phyloP scores from a whole-genome alignment of 1,284 basidiomycete species.

The Ustilago nuda region DNA sequence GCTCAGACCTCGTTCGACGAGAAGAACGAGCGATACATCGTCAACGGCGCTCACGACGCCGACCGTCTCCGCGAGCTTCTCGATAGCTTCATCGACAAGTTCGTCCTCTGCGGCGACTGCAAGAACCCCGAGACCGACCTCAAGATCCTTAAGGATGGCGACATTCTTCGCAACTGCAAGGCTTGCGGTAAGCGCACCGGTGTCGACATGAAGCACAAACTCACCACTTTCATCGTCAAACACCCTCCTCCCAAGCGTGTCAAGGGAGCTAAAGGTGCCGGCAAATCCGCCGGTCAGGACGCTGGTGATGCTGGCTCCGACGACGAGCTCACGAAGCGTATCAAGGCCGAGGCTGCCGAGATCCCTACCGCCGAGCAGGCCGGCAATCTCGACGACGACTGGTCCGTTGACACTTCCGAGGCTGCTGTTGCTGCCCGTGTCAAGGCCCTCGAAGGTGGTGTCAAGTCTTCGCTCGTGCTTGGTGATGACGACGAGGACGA shows the following conservation, averaged over 20 bases:
- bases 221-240: constrained; percentile 95
- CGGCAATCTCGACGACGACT: constrained; percentile 74
- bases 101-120: constrained; percentile 96
- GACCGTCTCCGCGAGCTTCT: constrained; percentile 92
- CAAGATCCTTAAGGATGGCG: constrained; percentile 82
- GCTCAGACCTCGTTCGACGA: constrained; percentile 97
- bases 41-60: constrained; percentile 96
- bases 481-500: constrained; percentile 78
- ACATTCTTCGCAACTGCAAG: constrained; percentile 97
- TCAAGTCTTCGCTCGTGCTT: constrained; percentile 74
- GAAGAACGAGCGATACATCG: constrained; percentile 97
- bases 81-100: constrained; percentile 93
- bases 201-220: constrained; percentile 97
- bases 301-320: constrained; percentile 69
- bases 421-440: constrained; percentile 89
- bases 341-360: constrained; percentile 71
- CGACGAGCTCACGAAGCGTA: constrained; percentile 72
- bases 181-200: constrained; percentile 92
- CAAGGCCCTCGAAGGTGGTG: constrained; percentile 78
- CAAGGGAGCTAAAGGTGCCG: constrained; percentile 67
- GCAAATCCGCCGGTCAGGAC: constrained; percentile 75
- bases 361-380: constrained; percentile 72
- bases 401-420: constrained; percentile 91
- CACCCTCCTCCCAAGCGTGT: constrained; percentile 84
- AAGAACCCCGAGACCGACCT: constrained; percentile 99